Conservation (phyloP, 345 rosid genomes). For the Populus euphratica region DNA sequence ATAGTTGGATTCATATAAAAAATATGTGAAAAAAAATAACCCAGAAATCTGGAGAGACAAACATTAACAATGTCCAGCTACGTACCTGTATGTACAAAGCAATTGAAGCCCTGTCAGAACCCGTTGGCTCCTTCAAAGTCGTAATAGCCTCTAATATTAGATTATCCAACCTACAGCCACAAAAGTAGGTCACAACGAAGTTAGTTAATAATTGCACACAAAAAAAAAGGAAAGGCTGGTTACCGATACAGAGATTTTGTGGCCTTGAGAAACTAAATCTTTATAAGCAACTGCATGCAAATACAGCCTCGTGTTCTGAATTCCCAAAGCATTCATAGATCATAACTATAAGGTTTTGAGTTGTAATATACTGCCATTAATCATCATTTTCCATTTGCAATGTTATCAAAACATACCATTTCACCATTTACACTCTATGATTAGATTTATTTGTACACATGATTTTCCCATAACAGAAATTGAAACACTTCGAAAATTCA, state of each 20-base stretch:
- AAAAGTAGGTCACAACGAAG: conserved; percentile 9
- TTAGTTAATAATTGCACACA: conserved; percentile 11
- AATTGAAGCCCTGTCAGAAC: conserved; percentile 81
- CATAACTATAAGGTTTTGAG: too few relatives aligned
- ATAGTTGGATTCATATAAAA: background rate
- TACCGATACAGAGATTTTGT: background rate
- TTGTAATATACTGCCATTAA: too few relatives aligned
- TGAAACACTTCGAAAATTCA: background rate
- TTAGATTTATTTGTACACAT: too few relatives aligned
- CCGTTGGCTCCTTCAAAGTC: conserved; percentile 71
- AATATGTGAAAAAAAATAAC: background rate
- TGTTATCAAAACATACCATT: too few relatives aligned
- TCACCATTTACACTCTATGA: background rate
- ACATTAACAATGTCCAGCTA: background rate
- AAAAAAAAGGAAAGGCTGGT: background rate
- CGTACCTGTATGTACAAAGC: conserved; percentile 72
- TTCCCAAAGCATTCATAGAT: too few relatives aligned
- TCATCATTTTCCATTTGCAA: too few relatives aligned
- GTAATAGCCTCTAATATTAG: conserved; percentile 75
- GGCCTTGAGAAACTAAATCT: conserved; percentile 3
- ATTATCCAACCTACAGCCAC: conserved; percentile 62
- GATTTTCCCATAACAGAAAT: background rate
- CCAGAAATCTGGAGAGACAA: background rate
- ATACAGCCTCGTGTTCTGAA: too few relatives aligned
- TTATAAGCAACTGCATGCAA: background rate